Evolutionary conservation across 176 grass and related monocot species (phyloP).

Genomic region (Eragrostis nindensis): DNA sequence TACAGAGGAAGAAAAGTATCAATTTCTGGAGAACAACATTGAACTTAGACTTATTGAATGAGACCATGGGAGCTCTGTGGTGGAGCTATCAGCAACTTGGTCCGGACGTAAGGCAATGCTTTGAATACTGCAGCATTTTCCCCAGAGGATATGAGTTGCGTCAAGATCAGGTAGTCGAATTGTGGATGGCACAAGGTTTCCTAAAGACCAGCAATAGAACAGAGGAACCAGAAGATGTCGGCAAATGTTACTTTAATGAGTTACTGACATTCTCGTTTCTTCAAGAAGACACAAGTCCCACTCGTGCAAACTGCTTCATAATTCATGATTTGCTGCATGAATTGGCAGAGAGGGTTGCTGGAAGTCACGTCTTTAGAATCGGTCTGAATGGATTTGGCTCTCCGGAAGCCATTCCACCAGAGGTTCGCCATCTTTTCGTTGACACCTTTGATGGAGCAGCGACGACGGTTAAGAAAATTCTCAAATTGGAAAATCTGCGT

Average conservation of each 20-base stretch:
- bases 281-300: neutral
- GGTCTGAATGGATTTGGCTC: neutral
- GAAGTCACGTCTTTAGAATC: constrained; percentile 9
- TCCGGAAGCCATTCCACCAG: neutral
- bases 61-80: constrained; percentile 1
- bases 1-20: neutral
- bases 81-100: neutral
- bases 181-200: constrained; percentile 48
- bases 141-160: constrained; percentile 16
- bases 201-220: neutral
- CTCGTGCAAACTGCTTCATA: neutral
- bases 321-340: constrained; percentile 43
- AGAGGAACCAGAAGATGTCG: constrained; percentile 16
- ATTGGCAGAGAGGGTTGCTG: constrained; percentile 19
- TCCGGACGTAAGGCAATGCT: constrained; percentile 28
- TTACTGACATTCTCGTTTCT: constrained; percentile 45
- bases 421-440: neutral
- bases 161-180: constrained; percentile 7
- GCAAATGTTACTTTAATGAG: constrained; percentile 28
- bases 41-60: constrained; percentile 7
- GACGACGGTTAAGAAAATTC: neutral
- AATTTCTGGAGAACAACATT: neutral
- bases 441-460: neutral
- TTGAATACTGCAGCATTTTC: constrained; percentile 43
- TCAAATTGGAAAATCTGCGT: neutral